phyloP scores from a whole-genome alignment of 371 early-diverging fungal genomes.

The Massospora cicadina region DNA sequence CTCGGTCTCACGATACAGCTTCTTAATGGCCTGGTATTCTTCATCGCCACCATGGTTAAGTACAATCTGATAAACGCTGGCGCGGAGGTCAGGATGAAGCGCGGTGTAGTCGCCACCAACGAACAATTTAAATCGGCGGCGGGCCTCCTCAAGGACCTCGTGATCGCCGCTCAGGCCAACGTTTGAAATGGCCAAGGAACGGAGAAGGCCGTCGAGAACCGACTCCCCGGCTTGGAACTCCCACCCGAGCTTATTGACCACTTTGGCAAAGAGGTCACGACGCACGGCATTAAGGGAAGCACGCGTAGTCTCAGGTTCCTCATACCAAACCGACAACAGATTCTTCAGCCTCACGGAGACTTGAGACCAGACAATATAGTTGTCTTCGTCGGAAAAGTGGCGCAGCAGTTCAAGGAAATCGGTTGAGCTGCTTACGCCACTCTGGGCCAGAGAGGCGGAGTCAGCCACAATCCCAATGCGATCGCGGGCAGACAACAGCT shows the following conservation, averaged over 20 bases:
- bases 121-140: slow-evolving; percentile 33
- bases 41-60: slow-evolving; percentile 42
- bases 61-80: slow-evolving; percentile 55
- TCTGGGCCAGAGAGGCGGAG: too few species aligned
- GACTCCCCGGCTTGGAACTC: slow-evolving; percentile 42
- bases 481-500: slow-evolving; percentile 25
- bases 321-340: slow-evolving; percentile 25
- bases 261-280: slow-evolving; percentile 25
- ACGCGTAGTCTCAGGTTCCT: slow-evolving; percentile 22
- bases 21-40: slow-evolving; percentile 57
- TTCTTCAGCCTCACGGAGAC: too few species aligned
- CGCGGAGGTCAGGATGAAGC: slow-evolving; percentile 71
- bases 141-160: slow-evolving; percentile 29
- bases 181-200: slow-evolving; percentile 22
- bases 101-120: slow-evolving; percentile 32
- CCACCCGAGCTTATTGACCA: slow-evolving; percentile 25
- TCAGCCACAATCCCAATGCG: slow-evolving; percentile 38
- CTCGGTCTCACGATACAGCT: slow-evolving; percentile 45
- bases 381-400: too few species aligned
- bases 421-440: too few species aligned
- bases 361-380: too few species aligned
- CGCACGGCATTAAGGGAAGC: slow-evolving; percentile 22
- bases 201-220: slow-evolving; percentile 22
- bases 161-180: slow-evolving; percentile 26
- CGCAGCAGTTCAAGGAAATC: too few species aligned